Evolutionary conservation across 306 rosid genomes (phyloP).

Genomic region (Lablab purpureus): DNA sequence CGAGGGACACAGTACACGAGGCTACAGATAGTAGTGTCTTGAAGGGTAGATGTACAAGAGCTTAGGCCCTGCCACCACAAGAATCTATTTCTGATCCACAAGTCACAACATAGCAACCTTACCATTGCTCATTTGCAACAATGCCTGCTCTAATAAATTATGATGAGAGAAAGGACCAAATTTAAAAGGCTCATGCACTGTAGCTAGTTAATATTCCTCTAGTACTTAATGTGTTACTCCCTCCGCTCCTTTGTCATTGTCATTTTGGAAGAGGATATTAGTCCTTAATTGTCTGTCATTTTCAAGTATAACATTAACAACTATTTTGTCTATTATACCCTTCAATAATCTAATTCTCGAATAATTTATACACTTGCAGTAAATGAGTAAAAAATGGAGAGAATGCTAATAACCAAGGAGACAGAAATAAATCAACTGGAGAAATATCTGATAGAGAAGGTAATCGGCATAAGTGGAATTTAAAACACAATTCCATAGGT

Average conservation of each 20-base stretch:
- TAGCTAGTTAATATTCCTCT: not conserved
- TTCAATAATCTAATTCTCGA: not conserved
- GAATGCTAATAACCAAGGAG: not conserved
- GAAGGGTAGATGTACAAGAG: not conserved
- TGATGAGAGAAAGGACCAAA: slow-evolving; percentile 5
- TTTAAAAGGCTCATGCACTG: not conserved
- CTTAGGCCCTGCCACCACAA: not conserved
- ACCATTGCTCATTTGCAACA: not conserved
- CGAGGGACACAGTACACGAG: not conserved
- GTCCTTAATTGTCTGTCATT: not conserved
- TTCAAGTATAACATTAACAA: not conserved
- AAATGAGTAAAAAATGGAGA: not conserved
- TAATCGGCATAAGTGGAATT: not conserved
- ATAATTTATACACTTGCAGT: not conserved
- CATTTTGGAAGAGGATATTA: not conserved
- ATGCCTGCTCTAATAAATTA: not conserved
- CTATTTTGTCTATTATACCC: not conserved
- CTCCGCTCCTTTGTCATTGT: not conserved
- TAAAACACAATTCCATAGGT: not conserved
- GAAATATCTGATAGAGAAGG: not conserved
- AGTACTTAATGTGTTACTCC: not conserved
- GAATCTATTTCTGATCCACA: not conserved
- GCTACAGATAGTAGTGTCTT: not conserved
- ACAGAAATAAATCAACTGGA: not conserved
- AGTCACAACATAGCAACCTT: not conserved